Evolutionary conservation across 805 yeast species (phyloP).

Genomic region (Nadsonia fulvescens): DNA sequence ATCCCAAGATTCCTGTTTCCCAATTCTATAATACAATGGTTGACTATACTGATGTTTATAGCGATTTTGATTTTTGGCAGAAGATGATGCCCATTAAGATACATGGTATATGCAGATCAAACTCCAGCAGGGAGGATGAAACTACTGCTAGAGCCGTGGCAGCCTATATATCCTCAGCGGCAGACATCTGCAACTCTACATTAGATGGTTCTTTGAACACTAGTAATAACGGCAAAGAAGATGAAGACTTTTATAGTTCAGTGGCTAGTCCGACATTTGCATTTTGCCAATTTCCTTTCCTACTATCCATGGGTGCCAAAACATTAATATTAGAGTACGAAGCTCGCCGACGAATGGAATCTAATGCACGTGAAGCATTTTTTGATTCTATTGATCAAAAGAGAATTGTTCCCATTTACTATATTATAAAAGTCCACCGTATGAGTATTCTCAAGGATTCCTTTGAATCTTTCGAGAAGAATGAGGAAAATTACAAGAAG

Average conservation of each 20-base stretch:
- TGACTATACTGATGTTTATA: slow-evolving; percentile 57
- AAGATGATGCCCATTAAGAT: no score
- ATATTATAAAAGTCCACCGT: slow-evolving; percentile 53
- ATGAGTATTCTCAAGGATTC: slow-evolving; percentile 57
- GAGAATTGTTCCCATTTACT: slow-evolving; percentile 44
- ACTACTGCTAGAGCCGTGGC: slow-evolving; percentile 1
- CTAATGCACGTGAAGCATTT: slow-evolving; percentile 80
- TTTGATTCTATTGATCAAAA: slow-evolving; percentile 50
- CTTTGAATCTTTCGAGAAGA: slow-evolving; percentile 31
- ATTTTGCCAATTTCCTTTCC: slow-evolving; percentile 72
- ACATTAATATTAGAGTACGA: slow-evolving; percentile 68
- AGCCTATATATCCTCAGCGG: slow-evolving; percentile 1
- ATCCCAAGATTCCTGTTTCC: slow-evolving; percentile 22
- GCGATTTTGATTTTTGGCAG: slow-evolving; percentile 80
- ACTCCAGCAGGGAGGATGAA: no score
- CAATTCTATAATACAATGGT: slow-evolving; percentile 62
- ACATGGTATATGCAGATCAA: no score
- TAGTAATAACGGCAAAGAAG: slow-evolving; percentile 3
- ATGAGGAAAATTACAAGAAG: slow-evolving; percentile 46
- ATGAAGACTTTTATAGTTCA: slow-evolving; percentile 6
- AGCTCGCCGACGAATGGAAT: slow-evolving; percentile 63
- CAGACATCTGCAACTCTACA: slow-evolving; percentile 1
- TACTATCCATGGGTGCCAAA: slow-evolving; percentile 67
- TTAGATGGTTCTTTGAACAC: slow-evolving; percentile 1
- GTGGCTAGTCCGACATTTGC: slow-evolving; percentile 26